A percentile compares a stretch with the other conserved stretches of the same genome.
Conservation (phyloP, 495 filamentous ascomycete species). For the Pyrenula aspistea region DNA sequence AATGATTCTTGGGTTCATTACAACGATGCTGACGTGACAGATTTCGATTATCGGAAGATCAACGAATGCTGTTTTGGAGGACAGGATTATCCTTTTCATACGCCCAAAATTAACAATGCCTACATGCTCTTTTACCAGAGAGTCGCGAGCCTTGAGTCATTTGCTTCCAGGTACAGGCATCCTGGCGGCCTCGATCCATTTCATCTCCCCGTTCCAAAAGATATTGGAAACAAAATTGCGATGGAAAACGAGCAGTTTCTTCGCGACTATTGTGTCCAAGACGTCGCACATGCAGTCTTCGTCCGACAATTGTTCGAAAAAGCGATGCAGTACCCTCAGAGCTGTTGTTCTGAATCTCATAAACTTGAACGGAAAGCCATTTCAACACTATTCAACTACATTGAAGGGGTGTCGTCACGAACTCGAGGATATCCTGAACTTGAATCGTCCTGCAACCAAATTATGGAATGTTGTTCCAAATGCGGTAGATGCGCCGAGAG, state of each 20-base stretch:
- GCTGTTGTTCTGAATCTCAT: slow-evolving; percentile 36
- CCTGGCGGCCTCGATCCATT: slow-evolving; percentile 4
- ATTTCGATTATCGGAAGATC: slow-evolving; percentile 64
- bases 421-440: slow-evolving; percentile 58
- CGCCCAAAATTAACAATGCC: slow-evolving; percentile 64
- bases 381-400: slow-evolving; percentile 55
- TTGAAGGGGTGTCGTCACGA: slow-evolving; percentile 69
- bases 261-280: slow-evolving; percentile 70
- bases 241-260: slow-evolving; percentile 63
- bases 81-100: slow-evolving; percentile 33
- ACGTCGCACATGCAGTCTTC: slow-evolving; percentile 59
- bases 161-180: slow-evolving; percentile 16
- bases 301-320: slow-evolving; percentile 44
- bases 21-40: slow-evolving; percentile 72
- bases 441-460: slow-evolving; percentile 11
- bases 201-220: slow-evolving; percentile 8
- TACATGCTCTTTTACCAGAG: slow-evolving; percentile 98
- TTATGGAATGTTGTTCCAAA: neutral
- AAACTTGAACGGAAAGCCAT: slow-evolving; percentile 47
- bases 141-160: slow-evolving; percentile 45
- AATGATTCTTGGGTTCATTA: slow-evolving; percentile 72
- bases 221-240: slow-evolving; percentile 48
- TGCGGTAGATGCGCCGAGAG: neutral
- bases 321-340: slow-evolving; percentile 3
- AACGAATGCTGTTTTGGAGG: slow-evolving; percentile 74